Conservation (phyloP, 352 stramenopile genomes). For the Hyaloperonospora arabidopsidis region DNA sequence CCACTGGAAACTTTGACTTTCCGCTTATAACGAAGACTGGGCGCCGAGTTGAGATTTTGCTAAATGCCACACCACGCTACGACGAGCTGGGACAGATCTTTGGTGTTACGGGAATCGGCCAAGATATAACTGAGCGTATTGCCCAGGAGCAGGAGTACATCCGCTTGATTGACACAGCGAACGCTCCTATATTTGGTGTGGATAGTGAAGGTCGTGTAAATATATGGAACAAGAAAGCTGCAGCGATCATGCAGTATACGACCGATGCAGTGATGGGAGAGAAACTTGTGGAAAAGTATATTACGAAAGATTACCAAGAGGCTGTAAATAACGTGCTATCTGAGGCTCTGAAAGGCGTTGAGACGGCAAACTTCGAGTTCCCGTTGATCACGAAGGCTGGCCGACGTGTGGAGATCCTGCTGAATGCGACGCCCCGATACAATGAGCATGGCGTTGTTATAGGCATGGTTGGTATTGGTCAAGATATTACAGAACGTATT, state of each 20-base stretch:
- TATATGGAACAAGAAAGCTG: constrained; percentile 52
- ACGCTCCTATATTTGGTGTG: constrained; percentile 57
- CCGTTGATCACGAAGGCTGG: constrained; percentile 16
- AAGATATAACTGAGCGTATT: constrained; percentile 50
- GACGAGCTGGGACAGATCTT: constrained; percentile 38
- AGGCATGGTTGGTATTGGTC: constrained; percentile 19
- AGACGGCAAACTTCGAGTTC: constrained; percentile 34
- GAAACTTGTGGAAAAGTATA: constrained; percentile 28
- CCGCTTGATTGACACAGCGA: constrained; percentile 54
- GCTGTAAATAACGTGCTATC: constrained; percentile 13
- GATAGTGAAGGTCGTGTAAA: constrained; percentile 44
- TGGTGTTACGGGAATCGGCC: constrained; percentile 46
- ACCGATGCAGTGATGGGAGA: constrained; percentile 35
- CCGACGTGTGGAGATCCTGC: constrained; percentile 16
- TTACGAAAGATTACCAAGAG: constrained; percentile 17
- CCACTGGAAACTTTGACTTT: constrained; percentile 56
- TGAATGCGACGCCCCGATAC: constrained; percentile 18
- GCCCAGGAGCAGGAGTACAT: constrained; percentile 57
- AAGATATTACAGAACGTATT: constrained; percentile 21
- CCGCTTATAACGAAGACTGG: constrained; percentile 37
- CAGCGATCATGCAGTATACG: constrained; percentile 43
- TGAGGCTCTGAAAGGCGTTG: constrained; percentile 16
- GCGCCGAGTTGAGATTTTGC: constrained; percentile 33
- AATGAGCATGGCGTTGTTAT: constrained; percentile 19
- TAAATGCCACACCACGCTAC: constrained; percentile 43